Base-by-base conservation (phyloP, 2,329 filamentous ascomycete genomes). In the Endocalyx cinctus region DNA sequence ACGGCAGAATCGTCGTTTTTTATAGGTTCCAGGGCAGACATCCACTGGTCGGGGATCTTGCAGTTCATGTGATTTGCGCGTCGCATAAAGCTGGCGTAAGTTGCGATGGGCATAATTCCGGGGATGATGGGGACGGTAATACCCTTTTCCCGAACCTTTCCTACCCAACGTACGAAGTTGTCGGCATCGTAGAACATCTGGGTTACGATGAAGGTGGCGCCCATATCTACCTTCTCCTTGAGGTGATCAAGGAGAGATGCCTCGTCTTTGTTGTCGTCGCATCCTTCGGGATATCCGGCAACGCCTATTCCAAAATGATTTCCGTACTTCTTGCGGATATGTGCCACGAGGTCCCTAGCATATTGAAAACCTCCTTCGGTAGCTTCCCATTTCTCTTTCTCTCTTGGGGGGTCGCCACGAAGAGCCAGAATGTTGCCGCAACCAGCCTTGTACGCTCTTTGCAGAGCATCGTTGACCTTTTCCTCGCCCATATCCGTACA, bases 181-280 rank as follows among this genome's bases (percentile, higher is more conserved):
- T 98, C 90, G 31, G 79, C 89, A 54, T 98, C 90, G 69, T 98
- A 98, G 66, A 97, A 97, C 92, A 98, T 98, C 66, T 98, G 92
- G 0, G 92, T 97, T 34, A 98, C 86, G 44, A 98, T 85, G 58
- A 97, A 98, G 6, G 84, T 83, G 42, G 84, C 89, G 32, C 92
- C 92, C 38, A 87, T 86, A 57, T 98, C 92, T 20, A 97, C 82
- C 69, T 98, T 98, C 62, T 97, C 85, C 67, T 97, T 97, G 54
- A 98, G 66, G 59, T 97, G 92, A 45, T 92, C 82, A 43, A 98
- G 78, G 52, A 98, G 73, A 39, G 77, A 64, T 29, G 95, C 88
- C 33, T 87, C 82, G 52, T 95, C 81, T 50, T 86, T 79, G 58
- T 95, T 88, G 60, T 97, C 92, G 51, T 98, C 92, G 50, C 83